Base-by-base conservation (phyloP, 2,329 filamentous ascomycete species). In the Macrophomina tecta region DNA sequence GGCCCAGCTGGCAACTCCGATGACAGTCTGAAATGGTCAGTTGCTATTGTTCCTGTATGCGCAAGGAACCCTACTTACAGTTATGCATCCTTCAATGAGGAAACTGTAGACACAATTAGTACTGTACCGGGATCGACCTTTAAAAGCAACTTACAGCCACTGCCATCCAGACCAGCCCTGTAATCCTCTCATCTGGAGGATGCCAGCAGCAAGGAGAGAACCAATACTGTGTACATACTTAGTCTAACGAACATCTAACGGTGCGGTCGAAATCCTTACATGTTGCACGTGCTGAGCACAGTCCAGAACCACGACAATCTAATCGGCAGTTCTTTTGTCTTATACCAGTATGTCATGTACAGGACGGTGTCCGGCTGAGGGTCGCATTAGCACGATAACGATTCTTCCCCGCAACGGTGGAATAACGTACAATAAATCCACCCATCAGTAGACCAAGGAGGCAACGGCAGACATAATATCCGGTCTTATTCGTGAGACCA, bases 311-410 rank as follows among this genome's bases (percentile, higher is more conserved):
- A 83, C 71, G 84, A 84, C 30, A 91, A 77, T 5, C 89, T 83
- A 4, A 86, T 82, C 0, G 88, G 87, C 0, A 91, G 79, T 73
- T 91, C 89, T 62, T 83, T 83, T 0, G 85, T 85, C 58, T 85
- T 90, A 76, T 90, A 90, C 76, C 88, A 91, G 74, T 90, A 90
- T 0, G 87, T 88, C 4, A 90, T 79, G 76, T 86, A 90, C 0
- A 88, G 75, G 5, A 88, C 81, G 30, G 85, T 83, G 52, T 84
- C 84, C 0, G 84, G 83, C 58, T 62, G 5, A 23, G 23, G 23
- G 23, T 23, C 23, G 23, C 2, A 23, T 23, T 23, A 23, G 23
- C 23, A 23, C 23, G 23, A 23, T 23, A 3, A 23, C 23, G 23
- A 23, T 23, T 28, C 1, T 38, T 32, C 18, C 16, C 3, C 16